Conservation (phyloP, 2,329 filamentous ascomycete species). For the Parafenestella ontariensis region DNA sequence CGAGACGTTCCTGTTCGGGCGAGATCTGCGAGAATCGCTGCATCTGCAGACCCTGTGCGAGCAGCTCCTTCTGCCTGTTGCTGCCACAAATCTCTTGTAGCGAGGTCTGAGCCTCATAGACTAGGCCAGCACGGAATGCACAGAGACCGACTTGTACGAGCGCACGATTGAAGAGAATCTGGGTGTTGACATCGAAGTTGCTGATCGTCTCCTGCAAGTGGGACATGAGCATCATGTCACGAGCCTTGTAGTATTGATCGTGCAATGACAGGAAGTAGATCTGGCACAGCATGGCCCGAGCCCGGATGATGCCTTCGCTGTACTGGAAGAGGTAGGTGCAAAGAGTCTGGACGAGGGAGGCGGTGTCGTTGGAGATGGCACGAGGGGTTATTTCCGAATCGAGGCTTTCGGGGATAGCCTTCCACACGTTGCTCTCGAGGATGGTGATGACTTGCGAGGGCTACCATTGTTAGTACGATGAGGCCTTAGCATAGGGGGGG, state of each 20-base stretch:
- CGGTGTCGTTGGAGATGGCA: constrained; percentile 70
- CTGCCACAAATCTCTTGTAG: constrained; percentile 98
- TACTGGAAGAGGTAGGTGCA: constrained; percentile 95
- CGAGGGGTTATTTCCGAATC: constrained; percentile 85
- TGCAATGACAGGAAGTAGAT: constrained; percentile 98
- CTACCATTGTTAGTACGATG: constrained; percentile 52
- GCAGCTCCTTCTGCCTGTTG: constrained; percentile 94
- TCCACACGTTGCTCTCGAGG: constrained; percentile 94
- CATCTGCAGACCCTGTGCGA: constrained; percentile 98
- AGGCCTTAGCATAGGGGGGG: not conserved
- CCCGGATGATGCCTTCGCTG: constrained; percentile 94
- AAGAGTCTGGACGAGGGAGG: constrained; percentile 80
- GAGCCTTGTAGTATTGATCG: constrained; percentile 96
- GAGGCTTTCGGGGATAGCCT: constrained; percentile 71
- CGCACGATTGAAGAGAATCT: constrained; percentile 98
- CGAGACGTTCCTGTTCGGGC: constrained; percentile 95
- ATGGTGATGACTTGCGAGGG: constrained; percentile 91
- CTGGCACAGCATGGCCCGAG: constrained; percentile 96
- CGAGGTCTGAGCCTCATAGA: constrained; percentile 97
- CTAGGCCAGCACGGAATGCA: constrained; percentile 94
- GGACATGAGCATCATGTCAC: constrained; percentile 99
- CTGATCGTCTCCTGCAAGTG: constrained; percentile 96
- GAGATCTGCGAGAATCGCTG: constrained; percentile 96
- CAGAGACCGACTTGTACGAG: constrained; percentile 97
- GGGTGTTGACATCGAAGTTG: constrained; percentile 95